phyloP scores from a whole-genome alignment of 441 rosid species.

The Croton setiger region DNA sequence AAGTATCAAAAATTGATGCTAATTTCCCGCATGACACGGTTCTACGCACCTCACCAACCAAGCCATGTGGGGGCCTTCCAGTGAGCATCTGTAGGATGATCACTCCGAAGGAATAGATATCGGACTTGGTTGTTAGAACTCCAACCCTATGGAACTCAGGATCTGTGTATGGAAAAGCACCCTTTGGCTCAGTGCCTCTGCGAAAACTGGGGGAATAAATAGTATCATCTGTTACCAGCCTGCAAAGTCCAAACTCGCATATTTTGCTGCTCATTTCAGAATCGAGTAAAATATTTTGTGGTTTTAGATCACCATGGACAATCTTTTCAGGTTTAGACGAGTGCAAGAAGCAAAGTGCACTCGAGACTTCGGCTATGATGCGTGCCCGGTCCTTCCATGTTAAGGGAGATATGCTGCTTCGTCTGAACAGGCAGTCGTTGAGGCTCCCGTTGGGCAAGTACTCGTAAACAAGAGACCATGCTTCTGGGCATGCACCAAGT shows the following conservation, averaged over 20 bases:
- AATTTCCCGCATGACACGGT: conserved; percentile 39
- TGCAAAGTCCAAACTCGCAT: conserved; percentile 62
- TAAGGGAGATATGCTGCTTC: conserved; percentile 44
- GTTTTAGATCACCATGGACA: conserved; percentile 70
- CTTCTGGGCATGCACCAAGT: conserved; percentile 73
- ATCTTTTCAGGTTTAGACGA: conserved; percentile 67
- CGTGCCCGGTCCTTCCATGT: conserved; percentile 54
- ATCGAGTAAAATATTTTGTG: conserved; percentile 61
- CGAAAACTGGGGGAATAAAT: conserved; percentile 42
- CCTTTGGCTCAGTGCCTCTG: conserved; percentile 38
- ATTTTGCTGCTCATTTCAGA: conserved; percentile 64
- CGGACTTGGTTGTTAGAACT: conserved; percentile 53
- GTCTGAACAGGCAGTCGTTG: conserved; percentile 46
- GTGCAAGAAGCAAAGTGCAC: conserved; percentile 75
- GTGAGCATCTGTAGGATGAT: conserved; percentile 66
- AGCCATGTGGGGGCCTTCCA: conserved; percentile 51
- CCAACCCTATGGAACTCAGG: conserved; percentile 62
- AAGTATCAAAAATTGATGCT: conserved; percentile 47
- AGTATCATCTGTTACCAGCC: conserved; percentile 46
- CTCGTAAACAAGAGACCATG: conserved; percentile 61
- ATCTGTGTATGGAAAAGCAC: conserved; percentile 57
- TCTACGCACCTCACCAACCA: conserved; percentile 49
- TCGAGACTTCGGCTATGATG: conserved; percentile 56
- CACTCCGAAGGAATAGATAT: conserved; percentile 57
- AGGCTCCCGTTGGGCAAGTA: conserved; percentile 71